Evolutionary conservation across 805 yeast genomes (phyloP), one percentile per base, ranked within the genome.

Genomic region (Candida saitoana): DNA sequence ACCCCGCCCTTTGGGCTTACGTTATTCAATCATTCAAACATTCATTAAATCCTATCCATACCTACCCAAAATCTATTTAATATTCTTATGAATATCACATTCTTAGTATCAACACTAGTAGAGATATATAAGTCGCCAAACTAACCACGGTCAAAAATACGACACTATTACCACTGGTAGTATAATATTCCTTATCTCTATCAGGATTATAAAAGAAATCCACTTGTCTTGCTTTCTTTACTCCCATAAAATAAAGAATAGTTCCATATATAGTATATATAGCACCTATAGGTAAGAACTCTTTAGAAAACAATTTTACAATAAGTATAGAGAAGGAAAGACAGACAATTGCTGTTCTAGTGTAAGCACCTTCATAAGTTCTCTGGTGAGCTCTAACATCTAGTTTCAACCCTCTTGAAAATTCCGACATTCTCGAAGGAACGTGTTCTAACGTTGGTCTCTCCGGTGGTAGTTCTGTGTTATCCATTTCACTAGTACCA

Each of bases 361-460:
- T 69, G 54, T 87, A 86, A 1, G 95, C 90, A 0, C 95, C 95
- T 55, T 86, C 93, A 53, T 84, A 86, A 0, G 95, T 86, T 43
- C 95, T 61, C 60, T 86, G 93, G 51, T 83, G 84, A 0, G 91
- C 93, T 50, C 83, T 49, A 2, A 77, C 68, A 48, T 77, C 82
- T 18, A 77, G 58, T 49, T 72, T 70, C 41, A 66, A 67, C 5
- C 57, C 60, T 30, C 69, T 58, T 3, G 74, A 61, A 4, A 73
- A 60, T 12, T 66, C 54, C 36, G 67, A 69, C 9, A 69, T 49
- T 16, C 63, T 39, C 1, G 72, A 63, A 4, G 68, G 65, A 5
- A 53, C 46, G 24, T 69, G 46, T 27, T 49, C 51, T 34, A 47
- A 50, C 19, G 22, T 18, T n/a, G 37, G 46, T 31, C 25, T 30